A percentile compares a stretch with the other conserved stretches of the same genome.
phyloP scores from a whole-genome alignment of 805 yeast genomes.

The Candida ficus region DNA sequence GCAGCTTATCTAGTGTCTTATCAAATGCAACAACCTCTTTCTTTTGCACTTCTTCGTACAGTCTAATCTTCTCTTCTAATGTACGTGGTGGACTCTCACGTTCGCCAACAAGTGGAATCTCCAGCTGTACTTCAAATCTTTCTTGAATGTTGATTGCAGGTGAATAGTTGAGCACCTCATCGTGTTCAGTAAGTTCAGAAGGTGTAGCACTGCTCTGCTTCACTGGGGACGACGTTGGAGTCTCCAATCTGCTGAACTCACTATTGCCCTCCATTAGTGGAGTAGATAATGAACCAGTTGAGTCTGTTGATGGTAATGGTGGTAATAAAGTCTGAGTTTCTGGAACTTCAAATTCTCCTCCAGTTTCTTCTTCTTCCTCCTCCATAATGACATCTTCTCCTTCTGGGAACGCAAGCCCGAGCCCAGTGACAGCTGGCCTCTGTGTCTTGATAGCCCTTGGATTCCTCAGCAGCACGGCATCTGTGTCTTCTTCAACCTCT shows the following conservation, averaged over 20 bases:
- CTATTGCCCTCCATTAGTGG: constrained; percentile 1
- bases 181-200: too few species aligned
- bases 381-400: neutral
- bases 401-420: neutral
- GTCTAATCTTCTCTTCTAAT: constrained; percentile 14
- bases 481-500: neutral
- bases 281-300: neutral
- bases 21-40: constrained; percentile 17
- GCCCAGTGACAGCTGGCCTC: neutral
- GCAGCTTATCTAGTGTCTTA: constrained; percentile 13
- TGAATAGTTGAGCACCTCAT: constrained; percentile 11
- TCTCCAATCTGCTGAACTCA: constrained; percentile 4
- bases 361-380: neutral
- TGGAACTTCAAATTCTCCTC: constrained; percentile 10
- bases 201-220: too few species aligned
- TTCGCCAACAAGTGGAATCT: constrained; percentile 11
- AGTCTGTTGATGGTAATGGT: constrained; percentile 15
- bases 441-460: neutral
- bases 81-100: constrained; percentile 11
- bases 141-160: constrained; percentile 23
- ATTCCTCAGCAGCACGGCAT: neutral
- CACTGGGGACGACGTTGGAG: constrained; percentile 4
- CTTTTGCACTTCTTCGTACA: constrained; percentile 17
- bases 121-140: constrained; percentile 20
- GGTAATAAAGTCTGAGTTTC: constrained; percentile 17